Conservation (phyloP, 2,329 filamentous ascomycete species). For the Gnomoniopsis smithogilvyi region DNA sequence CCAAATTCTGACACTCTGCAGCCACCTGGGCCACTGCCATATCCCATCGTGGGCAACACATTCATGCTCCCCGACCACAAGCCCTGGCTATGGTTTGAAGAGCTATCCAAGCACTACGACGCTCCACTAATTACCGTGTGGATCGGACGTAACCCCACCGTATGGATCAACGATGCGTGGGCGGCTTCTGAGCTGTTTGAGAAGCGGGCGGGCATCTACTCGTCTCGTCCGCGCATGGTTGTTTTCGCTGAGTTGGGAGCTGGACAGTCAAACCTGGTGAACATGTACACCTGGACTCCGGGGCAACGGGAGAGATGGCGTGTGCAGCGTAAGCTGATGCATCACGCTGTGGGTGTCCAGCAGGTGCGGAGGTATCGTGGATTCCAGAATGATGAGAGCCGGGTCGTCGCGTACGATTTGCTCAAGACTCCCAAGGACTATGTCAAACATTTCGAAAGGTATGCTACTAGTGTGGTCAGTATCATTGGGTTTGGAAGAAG, state of each 20-base stretch:
- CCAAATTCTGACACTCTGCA: constrained; percentile 23
- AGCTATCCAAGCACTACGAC: constrained; percentile 46
- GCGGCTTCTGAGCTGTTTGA: constrained; percentile 53
- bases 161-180: constrained; percentile 48
- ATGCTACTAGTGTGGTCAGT: constrained; percentile 50
- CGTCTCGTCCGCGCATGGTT: constrained; percentile 46
- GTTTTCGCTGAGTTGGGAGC: constrained; percentile 44
- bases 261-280: constrained; percentile 40
- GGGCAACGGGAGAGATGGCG: constrained; percentile 41
- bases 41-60: constrained; percentile 54
- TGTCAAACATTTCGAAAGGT: constrained; percentile 51
- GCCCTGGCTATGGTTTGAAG: constrained; percentile 56
- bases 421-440: constrained; percentile 41
- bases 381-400: constrained; percentile 58
- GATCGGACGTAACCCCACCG: constrained; percentile 46
- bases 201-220: constrained; percentile 49
- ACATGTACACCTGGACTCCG: constrained; percentile 38
- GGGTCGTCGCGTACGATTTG: constrained; percentile 49
- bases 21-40: constrained; percentile 53
- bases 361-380: constrained; percentile 49
- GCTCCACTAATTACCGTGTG: constrained; percentile 52
- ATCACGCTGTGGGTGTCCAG: constrained; percentile 51
- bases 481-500: constrained; percentile 56
- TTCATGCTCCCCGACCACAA: constrained; percentile 51
- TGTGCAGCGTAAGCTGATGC: constrained; percentile 47